Evolutionary conservation across 768 basidiomycete species (phyloP).

Genomic region (Podaxis carcinomalis): DNA sequence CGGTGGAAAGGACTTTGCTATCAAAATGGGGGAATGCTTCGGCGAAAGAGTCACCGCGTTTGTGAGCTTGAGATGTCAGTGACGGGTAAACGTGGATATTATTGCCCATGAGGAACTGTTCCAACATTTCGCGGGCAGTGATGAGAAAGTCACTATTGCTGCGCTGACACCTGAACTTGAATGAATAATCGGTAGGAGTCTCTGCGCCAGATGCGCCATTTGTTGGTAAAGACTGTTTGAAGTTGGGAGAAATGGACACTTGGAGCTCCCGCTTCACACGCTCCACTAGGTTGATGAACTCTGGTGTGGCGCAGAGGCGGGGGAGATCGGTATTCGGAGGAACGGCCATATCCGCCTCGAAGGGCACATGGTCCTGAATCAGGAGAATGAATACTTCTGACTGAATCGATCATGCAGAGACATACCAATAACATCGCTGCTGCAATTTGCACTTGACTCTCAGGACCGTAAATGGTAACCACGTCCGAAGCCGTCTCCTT

Average conservation of each 20-base stretch:
- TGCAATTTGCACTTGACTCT: conserved; percentile 95
- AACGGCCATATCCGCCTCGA: conserved; percentile 92
- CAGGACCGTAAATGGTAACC: conserved; percentile 94
- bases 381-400: not conserved
- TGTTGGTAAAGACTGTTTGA: conserved; percentile 46
- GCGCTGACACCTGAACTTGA: conserved; percentile 94
- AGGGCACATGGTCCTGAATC: conserved; percentile 86
- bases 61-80: conserved; percentile 73
- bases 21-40: conserved; percentile 97
- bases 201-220: conserved; percentile 48
- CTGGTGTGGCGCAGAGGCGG: conserved; percentile 68
- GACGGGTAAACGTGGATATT: conserved; percentile 82
- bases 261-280: conserved; percentile 92
- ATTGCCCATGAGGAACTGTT: conserved; percentile 83
- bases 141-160: conserved; percentile 92
- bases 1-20: conserved; percentile 85
- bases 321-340: conserved; percentile 81
- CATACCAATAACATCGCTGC: conserved; percentile 90
- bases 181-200: conserved; percentile 73
- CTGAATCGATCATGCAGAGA: conserved; percentile 3
- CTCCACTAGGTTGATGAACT: conserved; percentile 83
- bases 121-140: conserved; percentile 87
- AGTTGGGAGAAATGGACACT: conserved; percentile 81
- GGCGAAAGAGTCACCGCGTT: conserved; percentile 87
- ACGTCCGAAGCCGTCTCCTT: conserved; percentile 93